phyloP scores from a whole-genome alignment of 768 basidiomycete genomes.

The Suillus bovinus region DNA sequence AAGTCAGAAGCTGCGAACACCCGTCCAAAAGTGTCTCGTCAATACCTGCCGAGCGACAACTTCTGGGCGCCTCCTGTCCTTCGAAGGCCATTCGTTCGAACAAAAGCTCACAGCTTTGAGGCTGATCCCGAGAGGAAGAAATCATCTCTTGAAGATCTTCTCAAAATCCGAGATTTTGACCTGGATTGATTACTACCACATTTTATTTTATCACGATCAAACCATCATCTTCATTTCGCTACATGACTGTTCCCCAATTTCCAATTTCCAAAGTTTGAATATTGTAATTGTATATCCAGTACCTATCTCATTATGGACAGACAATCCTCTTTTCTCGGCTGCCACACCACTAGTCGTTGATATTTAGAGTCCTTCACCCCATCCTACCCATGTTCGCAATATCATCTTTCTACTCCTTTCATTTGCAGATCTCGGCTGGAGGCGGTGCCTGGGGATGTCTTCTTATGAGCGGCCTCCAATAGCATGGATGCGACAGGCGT shows the following conservation, averaged over 20 bases:
- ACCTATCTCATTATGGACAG: neutral
- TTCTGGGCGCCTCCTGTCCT: slow-evolving; percentile 6
- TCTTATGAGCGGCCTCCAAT: no score
- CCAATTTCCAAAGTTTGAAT: neutral
- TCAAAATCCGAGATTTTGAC: no score
- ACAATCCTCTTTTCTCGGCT: neutral
- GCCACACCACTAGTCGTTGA: neutral
- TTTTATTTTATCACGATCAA: neutral
- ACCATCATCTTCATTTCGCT: neutral
- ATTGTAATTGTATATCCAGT: neutral
- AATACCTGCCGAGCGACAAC: slow-evolving; percentile 8
- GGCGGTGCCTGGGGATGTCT: neutral
- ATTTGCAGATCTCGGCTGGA: neutral
- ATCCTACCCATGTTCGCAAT: neutral
- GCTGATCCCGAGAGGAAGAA: slow-evolving; percentile 16
- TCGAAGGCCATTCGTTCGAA: slow-evolving; percentile 16
- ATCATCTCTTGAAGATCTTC: neutral
- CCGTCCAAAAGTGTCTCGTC: neutral
- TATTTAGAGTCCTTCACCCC: neutral
- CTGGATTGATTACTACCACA: neutral
- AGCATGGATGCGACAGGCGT: no score
- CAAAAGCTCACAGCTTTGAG: neutral
- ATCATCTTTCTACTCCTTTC: neutral
- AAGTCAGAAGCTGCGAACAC: neutral
- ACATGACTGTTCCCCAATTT: neutral